phyloP scores from a whole-genome alignment of 2,329 filamentous ascomycete species.

The Verticillium dahliae region DNA sequence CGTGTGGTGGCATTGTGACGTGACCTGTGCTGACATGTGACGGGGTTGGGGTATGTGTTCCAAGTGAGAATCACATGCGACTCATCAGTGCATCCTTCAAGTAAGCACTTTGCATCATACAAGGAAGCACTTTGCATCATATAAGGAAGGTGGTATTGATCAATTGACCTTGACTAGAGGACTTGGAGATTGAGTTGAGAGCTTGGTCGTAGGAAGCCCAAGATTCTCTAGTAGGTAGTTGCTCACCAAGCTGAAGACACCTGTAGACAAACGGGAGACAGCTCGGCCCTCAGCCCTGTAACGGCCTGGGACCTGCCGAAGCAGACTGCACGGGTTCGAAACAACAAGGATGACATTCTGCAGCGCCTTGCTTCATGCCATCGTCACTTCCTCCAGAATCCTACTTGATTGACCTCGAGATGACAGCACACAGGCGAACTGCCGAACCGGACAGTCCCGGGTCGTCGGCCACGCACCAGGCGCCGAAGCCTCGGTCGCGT shows the following conservation, averaged over 20 bases:
- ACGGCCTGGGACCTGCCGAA: neutral
- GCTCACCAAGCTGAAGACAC: neutral
- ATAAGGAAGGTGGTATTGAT: too few species aligned
- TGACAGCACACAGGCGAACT: too few species aligned
- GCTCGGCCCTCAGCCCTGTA: neutral
- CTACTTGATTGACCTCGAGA: too few species aligned
- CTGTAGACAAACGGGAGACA: too few species aligned
- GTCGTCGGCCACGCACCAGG: neutral
- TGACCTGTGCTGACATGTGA: neutral
- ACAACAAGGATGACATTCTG: neutral
- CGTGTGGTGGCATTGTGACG: neutral
- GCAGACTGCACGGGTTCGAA: neutral
- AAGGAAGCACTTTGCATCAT: too few species aligned
- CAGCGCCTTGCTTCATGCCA: neutral
- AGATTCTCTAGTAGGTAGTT: neutral
- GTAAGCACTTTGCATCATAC: too few species aligned
- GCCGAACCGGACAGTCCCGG: neutral
- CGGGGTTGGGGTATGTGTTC: neutral
- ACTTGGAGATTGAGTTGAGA: too few species aligned
- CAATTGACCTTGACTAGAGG: too few species aligned
- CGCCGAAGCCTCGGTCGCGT: neutral
- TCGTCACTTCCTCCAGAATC: too few species aligned
- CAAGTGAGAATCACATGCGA: neutral
- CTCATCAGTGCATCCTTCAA: too few species aligned
- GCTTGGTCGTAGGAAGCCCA: too few species aligned